Evolutionary conservation across 805 yeast genomes (phyloP).

Genomic region (Torulaspora maleeae): DNA sequence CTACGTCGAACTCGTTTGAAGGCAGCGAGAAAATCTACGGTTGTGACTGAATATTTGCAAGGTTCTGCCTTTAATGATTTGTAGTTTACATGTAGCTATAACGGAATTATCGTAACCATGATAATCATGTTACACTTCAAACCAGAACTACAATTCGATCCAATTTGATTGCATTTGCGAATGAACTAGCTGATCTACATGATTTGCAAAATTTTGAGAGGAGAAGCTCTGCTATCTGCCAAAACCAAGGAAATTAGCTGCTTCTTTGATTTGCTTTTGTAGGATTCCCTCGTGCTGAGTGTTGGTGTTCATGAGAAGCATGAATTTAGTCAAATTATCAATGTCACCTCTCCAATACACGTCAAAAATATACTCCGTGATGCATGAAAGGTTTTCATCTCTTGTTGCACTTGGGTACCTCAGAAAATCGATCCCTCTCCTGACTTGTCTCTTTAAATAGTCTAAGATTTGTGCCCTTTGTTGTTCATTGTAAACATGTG

Average conservation of each 20-base stretch:
- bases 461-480: conserved; percentile 15
- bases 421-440: conserved; percentile 34
- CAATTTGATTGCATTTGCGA: not conserved
- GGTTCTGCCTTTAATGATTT: not conserved
- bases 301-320: conserved; percentile 20
- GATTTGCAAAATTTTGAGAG: not conserved
- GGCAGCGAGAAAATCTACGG: not conserved
- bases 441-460: conserved; percentile 29
- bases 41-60: not conserved
- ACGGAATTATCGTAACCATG: not conserved
- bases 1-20: conserved; percentile 68
- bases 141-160: not conserved
- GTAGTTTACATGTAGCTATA: conserved; percentile 1
- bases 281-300: conserved; percentile 25
- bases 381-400: conserved; percentile 31
- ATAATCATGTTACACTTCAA: not conserved
- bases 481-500: conserved; percentile 2
- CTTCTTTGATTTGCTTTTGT: conserved; percentile 28
- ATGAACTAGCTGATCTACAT: not conserved
- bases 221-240: conserved; percentile 5
- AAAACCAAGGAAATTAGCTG: conserved; percentile 28
- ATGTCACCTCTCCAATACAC: conserved; percentile 36
- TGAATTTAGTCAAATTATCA: conserved; percentile 19
- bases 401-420: conserved; percentile 34
- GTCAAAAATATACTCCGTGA: conserved; percentile 37